Base-by-base conservation (phyloP, 1,139 yeast species). In the Geotrichum reessii region DNA sequence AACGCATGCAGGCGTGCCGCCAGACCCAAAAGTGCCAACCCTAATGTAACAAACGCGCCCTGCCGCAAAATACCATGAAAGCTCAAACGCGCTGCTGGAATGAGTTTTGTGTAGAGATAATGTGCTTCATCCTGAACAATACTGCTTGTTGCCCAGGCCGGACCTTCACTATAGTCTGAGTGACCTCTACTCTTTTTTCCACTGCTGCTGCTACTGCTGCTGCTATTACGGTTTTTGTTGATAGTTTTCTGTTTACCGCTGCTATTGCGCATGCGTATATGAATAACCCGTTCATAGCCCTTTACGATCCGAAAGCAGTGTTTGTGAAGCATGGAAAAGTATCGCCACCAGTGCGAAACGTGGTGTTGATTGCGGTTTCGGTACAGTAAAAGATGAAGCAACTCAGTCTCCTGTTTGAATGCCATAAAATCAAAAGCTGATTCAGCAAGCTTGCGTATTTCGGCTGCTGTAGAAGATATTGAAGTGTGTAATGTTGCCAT, bases 271-370 rank as follows among this genome's bases (percentile, higher is more conserved):
- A 25, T 42, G 6, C 53, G 40, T 31, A 12, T 3, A 21, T 31
- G 9, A 17, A 17, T 17, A 6, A n/a, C 37, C 46, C 52, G 37
- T 33, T 47, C 52, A 31, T 52, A 52, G 31, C 50, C 51, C 8
- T 57, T 56, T 2, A 53, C 48, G 9, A 57, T 14, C 44, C 53
- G 59, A 24, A 53, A 50, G 12, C 59, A 57, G 37, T 52, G 49
- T 19, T 51, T 37, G 14, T 51, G 56, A 14, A 57, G 53, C 59
- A 57, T 57, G n/a, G 50, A 37, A 19, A 57, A 46, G 31, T 57
- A 50, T 8, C 25, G 37, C 59, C 59, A 57, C 59, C 59, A 57
- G 48, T 52, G 46, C 7, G 59, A 57, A 1, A 57, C 56, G 33
- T 50, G 59, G 24, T 57, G 59, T 52, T 57, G 59, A 24, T 57